Evolutionary conservation across 768 basidiomycete genomes (phyloP), one percentile per base, ranked within the genome.

Genomic region (Dendrothele bispora): DNA sequence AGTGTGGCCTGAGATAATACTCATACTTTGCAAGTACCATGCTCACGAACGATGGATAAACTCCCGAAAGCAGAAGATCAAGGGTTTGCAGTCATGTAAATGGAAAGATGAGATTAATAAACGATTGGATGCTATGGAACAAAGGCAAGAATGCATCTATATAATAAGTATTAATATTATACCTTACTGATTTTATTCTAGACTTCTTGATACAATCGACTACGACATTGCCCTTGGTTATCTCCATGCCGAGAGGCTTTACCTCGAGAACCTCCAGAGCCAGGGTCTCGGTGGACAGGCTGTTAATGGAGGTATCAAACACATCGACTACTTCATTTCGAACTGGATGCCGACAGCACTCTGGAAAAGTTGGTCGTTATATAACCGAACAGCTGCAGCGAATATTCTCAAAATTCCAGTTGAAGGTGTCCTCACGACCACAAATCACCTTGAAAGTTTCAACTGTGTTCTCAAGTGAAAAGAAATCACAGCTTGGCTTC

Each of bases 401-500:
- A 24, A 28, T 3, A 37, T 52, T 0, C 37, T 71, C 5, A 39
- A 43, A 0, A 35, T 50, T 8, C 26, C 49, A 1, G 36, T 71
- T 14, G 60, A 67, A 1, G 58, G 54, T 2, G 60, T 74, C 3
- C 24, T 71, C 5, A 55, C 66, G 0, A 73, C 71, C 4, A 72
- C 69, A 20, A 73, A 73, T 38, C 69, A 71, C 44, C 60, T 73
- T 7, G 68, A 74, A 50, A 62, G 65, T 1, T 71, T 73, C 55
- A 73, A 73, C 41, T 52, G 61, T 4, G 32, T 63, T 11, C 49
- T 73, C 1, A 71, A 74, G 52, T 38, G 51, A 2, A 66, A 62
- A 28, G 51, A 69, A 37, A 20, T 72, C 1, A 50, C 38, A 1
- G 55, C 47, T 15, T 60, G 54, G 54, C 56, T 66, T 32, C 54